Conservation (phyloP, 78 protist species). For the Mastigamoeba balamuthi region DNA sequence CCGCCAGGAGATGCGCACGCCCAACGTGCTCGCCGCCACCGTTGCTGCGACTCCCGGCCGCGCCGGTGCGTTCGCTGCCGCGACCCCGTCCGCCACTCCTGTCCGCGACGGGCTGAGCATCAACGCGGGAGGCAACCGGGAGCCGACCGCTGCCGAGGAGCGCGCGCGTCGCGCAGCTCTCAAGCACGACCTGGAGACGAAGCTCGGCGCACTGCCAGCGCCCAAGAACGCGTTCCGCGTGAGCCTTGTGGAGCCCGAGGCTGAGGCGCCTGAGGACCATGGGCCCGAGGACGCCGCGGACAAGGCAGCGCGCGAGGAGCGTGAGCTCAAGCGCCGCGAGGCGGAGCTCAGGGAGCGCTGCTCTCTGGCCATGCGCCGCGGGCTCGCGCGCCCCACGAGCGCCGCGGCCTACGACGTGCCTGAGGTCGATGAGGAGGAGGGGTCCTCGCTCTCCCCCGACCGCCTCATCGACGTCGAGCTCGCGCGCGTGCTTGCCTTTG, state of each 20-base stretch:
- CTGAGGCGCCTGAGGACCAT: not conserved
- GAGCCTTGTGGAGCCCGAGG: not conserved
- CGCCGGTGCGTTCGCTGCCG: not conserved
- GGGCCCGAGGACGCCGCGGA: not conserved
- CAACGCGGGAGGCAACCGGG: not conserved
- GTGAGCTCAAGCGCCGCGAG: no score
- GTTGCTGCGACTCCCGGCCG: no score
- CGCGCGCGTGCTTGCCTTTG: not conserved
- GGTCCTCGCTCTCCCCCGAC: not conserved
- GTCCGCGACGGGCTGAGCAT: not conserved
- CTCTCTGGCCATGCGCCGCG: no score
- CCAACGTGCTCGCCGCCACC: slow-evolving; percentile 12
- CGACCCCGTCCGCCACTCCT: slow-evolving; percentile 24
- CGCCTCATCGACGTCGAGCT: not conserved
- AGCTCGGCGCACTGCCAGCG: not conserved
- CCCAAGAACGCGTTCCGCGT: not conserved
- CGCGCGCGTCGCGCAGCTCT: not conserved
- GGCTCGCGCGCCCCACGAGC: no score
- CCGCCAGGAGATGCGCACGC: not conserved
- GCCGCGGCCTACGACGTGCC: no score
- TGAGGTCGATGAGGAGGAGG: not conserved
- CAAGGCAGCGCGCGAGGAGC: no score
- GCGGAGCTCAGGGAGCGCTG: no score
- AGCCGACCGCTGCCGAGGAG: not conserved
- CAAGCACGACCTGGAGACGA: not conserved